Base-by-base conservation (phyloP, 495 filamentous ascomycete genomes). In the Rhizodiscina lignyota region DNA sequence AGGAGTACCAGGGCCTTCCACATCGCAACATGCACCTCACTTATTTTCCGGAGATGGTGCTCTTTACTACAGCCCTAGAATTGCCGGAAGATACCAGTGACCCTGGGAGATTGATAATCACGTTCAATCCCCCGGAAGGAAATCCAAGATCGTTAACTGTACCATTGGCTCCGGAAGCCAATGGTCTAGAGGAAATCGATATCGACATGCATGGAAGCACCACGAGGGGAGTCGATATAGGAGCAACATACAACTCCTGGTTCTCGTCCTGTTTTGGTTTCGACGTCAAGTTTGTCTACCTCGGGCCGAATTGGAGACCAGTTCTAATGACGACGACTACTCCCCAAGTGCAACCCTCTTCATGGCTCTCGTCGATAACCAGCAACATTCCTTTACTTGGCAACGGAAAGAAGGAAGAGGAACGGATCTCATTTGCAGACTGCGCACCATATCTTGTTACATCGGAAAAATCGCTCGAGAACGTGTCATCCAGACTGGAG, bases 351-450 rank as follows among this genome's bases (percentile, higher is more conserved):
- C 29, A 29, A 29, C 18, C 42, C 34, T 56, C 30, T 11, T 48
- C 47, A 6, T 76, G 69, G 70, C 36, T 67, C 0, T 61, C 67
- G 2, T 53, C 40, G 15, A 29, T 74, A 22, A 42, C 58, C 1
- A 57, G 53, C 2, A 54, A 47, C 30, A 28, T 70, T 8, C 53
- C 58, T 26, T 35, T 46, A n/a, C 36, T 42, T n/a, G 48, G 37
- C 30, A n/a, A 3, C 5, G 13, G 37, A 13, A 37, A 34, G 30
- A 29, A 43, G 23, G 19, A 56, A 2, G 44, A 20, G 2, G 23
- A 42, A 6, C 60, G 20, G 54, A 71, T 94, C 18, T 76, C 70
- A 1, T 96, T 96, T 50, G 70, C 78, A 3, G 87, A 96, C 49
- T 69, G 68, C 24, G 82, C 86, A 3, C 74, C 85, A 1, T 75